Evolutionary conservation across 2,329 filamentous ascomycete genomes (phyloP).

Genomic region (Acrodontium crateriforme): DNA sequence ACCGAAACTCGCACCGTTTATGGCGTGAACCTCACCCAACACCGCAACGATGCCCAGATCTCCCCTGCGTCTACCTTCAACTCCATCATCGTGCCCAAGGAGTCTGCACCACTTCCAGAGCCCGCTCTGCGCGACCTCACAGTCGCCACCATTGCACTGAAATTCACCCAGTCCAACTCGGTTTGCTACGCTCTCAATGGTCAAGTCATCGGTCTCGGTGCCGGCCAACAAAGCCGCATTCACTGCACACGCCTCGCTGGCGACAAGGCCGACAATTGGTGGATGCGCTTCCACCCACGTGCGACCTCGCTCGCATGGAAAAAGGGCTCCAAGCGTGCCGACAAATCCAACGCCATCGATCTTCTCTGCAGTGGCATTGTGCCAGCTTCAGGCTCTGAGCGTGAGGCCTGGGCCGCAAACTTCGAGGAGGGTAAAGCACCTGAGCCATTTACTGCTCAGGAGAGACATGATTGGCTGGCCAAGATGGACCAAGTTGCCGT

Average conservation of each 20-base stretch:
- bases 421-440: slow-evolving; percentile 70
- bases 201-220: slow-evolving; percentile 85
- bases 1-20: slow-evolving; percentile 79
- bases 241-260: slow-evolving; percentile 96
- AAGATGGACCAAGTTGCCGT: slow-evolving; percentile 73
- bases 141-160: slow-evolving; percentile 90
- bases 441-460: slow-evolving; percentile 63
- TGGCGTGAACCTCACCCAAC: slow-evolving; percentile 75
- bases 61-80: slow-evolving; percentile 67
- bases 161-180: slow-evolving; percentile 98
- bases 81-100: slow-evolving; percentile 76
- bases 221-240: slow-evolving; percentile 93
- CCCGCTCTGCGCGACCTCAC: slow-evolving; percentile 78
- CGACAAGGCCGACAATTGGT: slow-evolving; percentile 99
- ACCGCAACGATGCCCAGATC: slow-evolving; percentile 84
- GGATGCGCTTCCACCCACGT: slow-evolving; percentile 92
- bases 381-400: slow-evolving; percentile 70
- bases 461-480: slow-evolving; percentile 73
- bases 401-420: slow-evolving; percentile 70
- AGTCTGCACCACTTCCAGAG: slow-evolving; percentile 57
- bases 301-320: slow-evolving; percentile 88
- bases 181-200: slow-evolving; percentile 94
- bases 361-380: slow-evolving; percentile 84
- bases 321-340: slow-evolving; percentile 88
- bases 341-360: slow-evolving; percentile 98